These are phyloP conservation scores for Leptoxyphium fumago DNA, from an alignment of 2,329 filamentous ascomycete species.

Conservation along the genomic window DNA sequence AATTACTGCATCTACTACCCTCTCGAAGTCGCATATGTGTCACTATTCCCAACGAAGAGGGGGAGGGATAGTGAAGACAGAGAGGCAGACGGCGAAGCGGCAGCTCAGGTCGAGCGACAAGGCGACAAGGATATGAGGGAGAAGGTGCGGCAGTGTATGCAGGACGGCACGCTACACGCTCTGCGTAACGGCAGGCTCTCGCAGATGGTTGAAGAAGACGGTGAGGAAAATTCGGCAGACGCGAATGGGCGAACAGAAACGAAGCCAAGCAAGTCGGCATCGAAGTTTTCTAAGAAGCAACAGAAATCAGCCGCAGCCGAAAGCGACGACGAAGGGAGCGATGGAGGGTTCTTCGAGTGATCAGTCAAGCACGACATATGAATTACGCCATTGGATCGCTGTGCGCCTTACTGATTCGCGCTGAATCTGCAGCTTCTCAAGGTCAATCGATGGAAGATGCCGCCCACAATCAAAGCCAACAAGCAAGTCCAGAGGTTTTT, in stretches of 20 bases:
- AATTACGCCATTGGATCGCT: no score
- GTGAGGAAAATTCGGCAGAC: slow-evolving; percentile 5
- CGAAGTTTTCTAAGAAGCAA: neutral
- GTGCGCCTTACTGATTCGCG: no score
- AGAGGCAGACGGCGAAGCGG: slow-evolving; percentile 15
- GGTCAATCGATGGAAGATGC: no score
- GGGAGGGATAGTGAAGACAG: slow-evolving; percentile 12
- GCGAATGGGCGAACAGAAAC: slow-evolving; percentile 1
- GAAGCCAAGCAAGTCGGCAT: neutral
- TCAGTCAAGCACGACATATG: neutral
- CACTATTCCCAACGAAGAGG: slow-evolving; percentile 30
- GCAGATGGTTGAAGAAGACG: slow-evolving; percentile 1
- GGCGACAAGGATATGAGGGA: slow-evolving; percentile 50
- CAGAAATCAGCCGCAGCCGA: slow-evolving; percentile 1
- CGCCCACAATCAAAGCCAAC: no score
- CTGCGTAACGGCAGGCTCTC: slow-evolving; percentile 39
- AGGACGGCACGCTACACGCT: slow-evolving; percentile 39
- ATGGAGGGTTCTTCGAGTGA: slow-evolving; percentile 23
- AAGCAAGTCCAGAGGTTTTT: no score
- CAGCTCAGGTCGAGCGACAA: slow-evolving; percentile 15
- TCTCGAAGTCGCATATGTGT: slow-evolving; percentile 54
- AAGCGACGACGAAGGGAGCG: slow-evolving; percentile 20
- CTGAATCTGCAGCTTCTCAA: no score
- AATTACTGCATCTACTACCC: slow-evolving; percentile 64
- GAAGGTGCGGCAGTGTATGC: slow-evolving; percentile 49